A percentile compares a stretch with the other conserved stretches of the same genome.
phyloP scores from a whole-genome alignment of 192 early-diverging fungal species.

The Linnemannia elongata region DNA sequence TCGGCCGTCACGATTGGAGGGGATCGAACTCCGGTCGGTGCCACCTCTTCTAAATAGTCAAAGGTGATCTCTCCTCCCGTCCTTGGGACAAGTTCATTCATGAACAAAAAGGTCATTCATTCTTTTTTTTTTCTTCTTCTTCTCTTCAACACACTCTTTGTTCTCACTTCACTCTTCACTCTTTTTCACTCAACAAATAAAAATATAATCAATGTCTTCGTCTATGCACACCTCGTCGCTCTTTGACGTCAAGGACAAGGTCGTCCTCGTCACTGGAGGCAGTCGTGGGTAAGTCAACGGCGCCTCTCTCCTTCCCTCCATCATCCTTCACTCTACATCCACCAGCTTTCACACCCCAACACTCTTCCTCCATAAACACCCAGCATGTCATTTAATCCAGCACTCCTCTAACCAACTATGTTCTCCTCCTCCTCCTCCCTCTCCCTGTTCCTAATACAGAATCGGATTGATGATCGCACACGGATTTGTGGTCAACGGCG shows the following conservation, averaged over 20 bases:
- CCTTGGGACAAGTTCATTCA: not conserved
- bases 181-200: not conserved
- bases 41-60: not conserved
- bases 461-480: slow-evolving; percentile 72
- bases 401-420: not conserved
- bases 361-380: not conserved
- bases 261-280: slow-evolving; percentile 87
- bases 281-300: slow-evolving; percentile 58
- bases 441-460: not conserved
- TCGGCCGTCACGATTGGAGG: slow-evolving; percentile 28
- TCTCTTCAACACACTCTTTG: not conserved
- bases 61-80: not conserved
- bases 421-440: slow-evolving; percentile 5
- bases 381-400: not conserved
- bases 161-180: not conserved
- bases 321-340: not conserved
- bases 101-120: slow-evolving; percentile 9
- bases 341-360: not conserved
- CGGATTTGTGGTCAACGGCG: slow-evolving; percentile 88
- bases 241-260: slow-evolving; percentile 81
- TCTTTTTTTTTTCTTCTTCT: not conserved
- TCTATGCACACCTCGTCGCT: slow-evolving; percentile 69
- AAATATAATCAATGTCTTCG: slow-evolving; percentile 24
- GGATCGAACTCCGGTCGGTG: not conserved
- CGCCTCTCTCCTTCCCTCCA: not conserved